Evolutionary conservation across 225 moss, liverwort and hornwort species (phyloP).

Genomic region (Climacium dendroides): DNA sequence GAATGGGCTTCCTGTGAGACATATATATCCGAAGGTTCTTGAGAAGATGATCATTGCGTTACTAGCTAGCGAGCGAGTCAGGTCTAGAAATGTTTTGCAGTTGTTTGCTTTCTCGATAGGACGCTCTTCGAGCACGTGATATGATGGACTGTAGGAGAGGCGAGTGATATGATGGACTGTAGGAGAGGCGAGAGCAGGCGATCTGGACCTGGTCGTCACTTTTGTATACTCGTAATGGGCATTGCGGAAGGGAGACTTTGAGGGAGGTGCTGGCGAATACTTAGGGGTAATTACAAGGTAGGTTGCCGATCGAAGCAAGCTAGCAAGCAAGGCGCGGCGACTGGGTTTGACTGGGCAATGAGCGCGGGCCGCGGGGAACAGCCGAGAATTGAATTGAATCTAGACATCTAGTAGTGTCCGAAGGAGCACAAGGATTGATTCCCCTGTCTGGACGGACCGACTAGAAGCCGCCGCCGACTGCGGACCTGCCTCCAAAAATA

Average conservation of each 20-base stretch:
- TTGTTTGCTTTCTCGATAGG: background rate
- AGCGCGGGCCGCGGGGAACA: background rate
- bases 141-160: background rate
- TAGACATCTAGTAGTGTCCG: background rate
- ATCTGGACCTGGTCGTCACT: background rate
- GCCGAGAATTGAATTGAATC: background rate
- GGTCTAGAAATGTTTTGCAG: background rate
- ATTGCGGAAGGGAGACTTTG: background rate
- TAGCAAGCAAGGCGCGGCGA: background rate
- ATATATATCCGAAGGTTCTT: background rate
- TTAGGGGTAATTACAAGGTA: background rate
- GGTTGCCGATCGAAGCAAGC: background rate
- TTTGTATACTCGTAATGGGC: background rate
- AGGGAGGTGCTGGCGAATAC: background rate
- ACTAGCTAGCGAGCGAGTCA: background rate
- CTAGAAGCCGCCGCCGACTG: background rate
- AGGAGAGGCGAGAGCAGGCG: background rate
- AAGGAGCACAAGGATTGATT: background rate
- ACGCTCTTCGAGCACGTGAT: background rate
- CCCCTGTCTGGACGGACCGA: background rate
- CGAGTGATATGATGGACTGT: background rate
- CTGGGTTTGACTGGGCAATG: background rate
- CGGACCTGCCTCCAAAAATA: background rate
- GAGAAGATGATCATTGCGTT: background rate
- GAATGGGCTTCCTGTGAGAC: no score